These are phyloP conservation scores for Botrytis sinoallii DNA, from an alignment of 2,329 filamentous ascomycete genomes.

Conservation along the genomic window DNA sequence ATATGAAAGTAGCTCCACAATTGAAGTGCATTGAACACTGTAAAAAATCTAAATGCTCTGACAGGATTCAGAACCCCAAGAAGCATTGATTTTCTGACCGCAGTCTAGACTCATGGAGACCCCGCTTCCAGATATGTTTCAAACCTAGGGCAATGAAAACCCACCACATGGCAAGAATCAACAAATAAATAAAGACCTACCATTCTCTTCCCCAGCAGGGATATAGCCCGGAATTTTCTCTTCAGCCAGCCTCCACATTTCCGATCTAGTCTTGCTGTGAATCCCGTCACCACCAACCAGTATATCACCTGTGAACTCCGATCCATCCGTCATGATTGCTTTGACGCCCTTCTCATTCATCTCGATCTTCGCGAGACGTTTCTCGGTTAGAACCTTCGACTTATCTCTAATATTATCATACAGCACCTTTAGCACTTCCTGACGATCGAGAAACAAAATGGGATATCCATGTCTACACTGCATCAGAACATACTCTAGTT, in stretches of 20 bases:
- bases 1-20: neutral
- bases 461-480: constrained; percentile 21
- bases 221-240: constrained; percentile 22
- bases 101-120: neutral
- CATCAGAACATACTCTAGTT: neutral
- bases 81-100: neutral
- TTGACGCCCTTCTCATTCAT: constrained; percentile 12
- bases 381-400: constrained; percentile 19
- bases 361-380: constrained; percentile 16
- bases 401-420: constrained; percentile 30
- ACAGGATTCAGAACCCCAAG: neutral
- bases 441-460: constrained; percentile 37
- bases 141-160: neutral
- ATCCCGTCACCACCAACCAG: constrained; percentile 23
- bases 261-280: constrained; percentile 28
- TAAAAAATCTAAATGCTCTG: neutral
- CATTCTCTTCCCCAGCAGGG: constrained; percentile 8
- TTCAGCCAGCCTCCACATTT: constrained; percentile 33
- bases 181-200: constrained; percentile 6
- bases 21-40: neutral
- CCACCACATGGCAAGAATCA: neutral
- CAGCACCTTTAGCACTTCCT: constrained; percentile 38
- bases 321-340: constrained; percentile 16
- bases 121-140: neutral
- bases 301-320: constrained; percentile 17